A percentile compares a stretch with the other conserved stretches of the same genome.
phyloP scores from a whole-genome alignment of 352 stramenopile genomes.

The Globisporangium middletonii region DNA sequence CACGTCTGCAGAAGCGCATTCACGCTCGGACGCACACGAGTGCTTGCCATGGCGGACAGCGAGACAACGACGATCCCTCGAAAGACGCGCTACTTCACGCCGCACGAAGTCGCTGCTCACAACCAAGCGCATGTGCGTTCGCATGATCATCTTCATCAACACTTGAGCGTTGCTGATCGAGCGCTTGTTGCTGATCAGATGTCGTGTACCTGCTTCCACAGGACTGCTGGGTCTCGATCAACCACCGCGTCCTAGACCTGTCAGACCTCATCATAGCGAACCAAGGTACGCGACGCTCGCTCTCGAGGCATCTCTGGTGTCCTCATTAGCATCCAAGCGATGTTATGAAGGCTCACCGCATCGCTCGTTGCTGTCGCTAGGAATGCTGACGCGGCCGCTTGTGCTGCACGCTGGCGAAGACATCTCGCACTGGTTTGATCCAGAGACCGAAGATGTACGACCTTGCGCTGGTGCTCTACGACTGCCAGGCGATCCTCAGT shows the following conservation, averaged over 20 bases:
- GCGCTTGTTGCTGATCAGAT: not conserved
- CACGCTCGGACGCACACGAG: too few relatives aligned
- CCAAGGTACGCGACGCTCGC: conserved; percentile 20
- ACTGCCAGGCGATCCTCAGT: too few relatives aligned
- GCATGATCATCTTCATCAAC: not conserved
- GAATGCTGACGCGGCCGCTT: conserved; percentile 72
- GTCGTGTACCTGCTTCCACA: conserved; percentile 12
- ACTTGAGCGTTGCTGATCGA: not conserved
- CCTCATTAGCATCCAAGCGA: not conserved
- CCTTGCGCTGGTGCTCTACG: not conserved
- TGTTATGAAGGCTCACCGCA: not conserved
- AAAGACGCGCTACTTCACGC: conserved; percentile 55
- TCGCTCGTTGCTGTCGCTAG: conserved; percentile 13
- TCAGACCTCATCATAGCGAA: conserved; percentile 66
- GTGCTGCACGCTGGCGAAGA: conserved; percentile 83
- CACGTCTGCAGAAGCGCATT: too few relatives aligned
- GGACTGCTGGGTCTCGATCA: conserved; percentile 78
- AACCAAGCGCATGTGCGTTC: conserved; percentile 66
- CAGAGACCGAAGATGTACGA: conserved; percentile 54
- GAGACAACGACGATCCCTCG: not conserved
- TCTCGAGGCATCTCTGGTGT: not conserved
- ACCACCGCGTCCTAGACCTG: conserved; percentile 81
- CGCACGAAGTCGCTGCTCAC: conserved; percentile 71
- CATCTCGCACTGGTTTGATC: conserved; percentile 91
- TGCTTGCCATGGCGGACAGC: too few relatives aligned